A percentile compares a stretch with the other conserved stretches of the same genome.
These are phyloP conservation scores for Gnomoniopsis smithogilvyi DNA, from an alignment of 2,329 filamentous ascomycete genomes.

Conservation along the genomic window DNA sequence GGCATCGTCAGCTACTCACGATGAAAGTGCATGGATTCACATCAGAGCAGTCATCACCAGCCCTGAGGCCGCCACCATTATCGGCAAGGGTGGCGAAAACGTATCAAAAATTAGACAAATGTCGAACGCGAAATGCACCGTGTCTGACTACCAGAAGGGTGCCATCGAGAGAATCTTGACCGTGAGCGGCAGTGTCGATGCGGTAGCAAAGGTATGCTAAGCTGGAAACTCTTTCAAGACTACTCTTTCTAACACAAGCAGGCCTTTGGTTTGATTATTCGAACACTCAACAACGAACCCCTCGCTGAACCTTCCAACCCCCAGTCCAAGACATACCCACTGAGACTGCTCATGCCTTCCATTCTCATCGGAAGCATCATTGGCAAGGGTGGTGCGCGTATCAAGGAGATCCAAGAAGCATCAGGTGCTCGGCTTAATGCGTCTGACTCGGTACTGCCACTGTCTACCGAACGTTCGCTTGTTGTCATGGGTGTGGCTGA, in stretches of 20 bases:
- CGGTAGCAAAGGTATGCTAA: conserved; percentile 80
- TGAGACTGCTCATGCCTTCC: conserved; percentile 91
- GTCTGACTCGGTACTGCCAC: conserved; percentile 88
- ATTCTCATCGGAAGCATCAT: conserved; percentile 99
- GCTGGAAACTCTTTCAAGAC: conserved; percentile 2
- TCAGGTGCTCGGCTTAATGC: conserved; percentile 96
- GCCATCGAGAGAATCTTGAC: conserved; percentile 97
- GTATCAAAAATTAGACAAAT: conserved; percentile 94
- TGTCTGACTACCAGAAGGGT: conserved; percentile 96
- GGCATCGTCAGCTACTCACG: conserved; percentile 60
- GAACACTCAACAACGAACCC: conserved; percentile 95
- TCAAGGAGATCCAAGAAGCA: conserved; percentile 97
- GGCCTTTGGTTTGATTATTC: conserved; percentile 97
- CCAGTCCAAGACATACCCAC: conserved; percentile 94
- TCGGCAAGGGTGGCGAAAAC: conserved; percentile 98
- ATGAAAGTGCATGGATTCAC: conserved; percentile 96
- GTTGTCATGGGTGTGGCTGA: conserved; percentile 97
- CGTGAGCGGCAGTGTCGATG: conserved; percentile 93
- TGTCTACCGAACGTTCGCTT: conserved; percentile 95
- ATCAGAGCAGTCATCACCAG: conserved; percentile 96
- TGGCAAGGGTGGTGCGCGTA: conserved; percentile 91
- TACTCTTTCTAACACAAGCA: conserved; percentile 31
- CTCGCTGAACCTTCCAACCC: conserved; percentile 83
- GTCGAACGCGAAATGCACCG: conserved; percentile 96
- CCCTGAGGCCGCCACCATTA: conserved; percentile 94